A percentile compares a stretch with the other conserved stretches of the same genome.
Conservation (phyloP, 352 stramenopile species). For the Phytophthora parvispora region DNA sequence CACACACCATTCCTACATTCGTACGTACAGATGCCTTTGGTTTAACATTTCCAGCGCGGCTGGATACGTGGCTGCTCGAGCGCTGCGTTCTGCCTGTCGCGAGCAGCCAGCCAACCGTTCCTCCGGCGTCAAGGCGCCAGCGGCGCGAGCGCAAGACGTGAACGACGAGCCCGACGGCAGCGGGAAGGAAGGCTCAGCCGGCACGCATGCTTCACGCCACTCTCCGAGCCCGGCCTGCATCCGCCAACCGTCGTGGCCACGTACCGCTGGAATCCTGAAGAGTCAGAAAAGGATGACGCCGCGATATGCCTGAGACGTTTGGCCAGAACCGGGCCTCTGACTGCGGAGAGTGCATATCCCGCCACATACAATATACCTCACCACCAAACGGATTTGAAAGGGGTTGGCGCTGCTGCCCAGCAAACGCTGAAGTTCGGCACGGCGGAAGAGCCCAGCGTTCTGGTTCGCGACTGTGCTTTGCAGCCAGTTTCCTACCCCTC, state of each 20-base stretch:
- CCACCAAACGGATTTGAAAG: background rate
- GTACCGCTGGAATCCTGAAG: slow-evolving; percentile 39
- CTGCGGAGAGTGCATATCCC: background rate
- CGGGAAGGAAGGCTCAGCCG: slow-evolving; percentile 4
- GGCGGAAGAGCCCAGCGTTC: background rate
- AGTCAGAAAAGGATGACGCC: slow-evolving; percentile 24
- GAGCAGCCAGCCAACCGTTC: slow-evolving; percentile 8
- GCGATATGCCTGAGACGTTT: slow-evolving; percentile 28
- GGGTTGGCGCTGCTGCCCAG: background rate
- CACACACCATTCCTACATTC: too few relatives aligned
- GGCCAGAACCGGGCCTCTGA: slow-evolving; percentile 13
- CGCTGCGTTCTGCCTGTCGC: background rate
- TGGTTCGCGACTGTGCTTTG: slow-evolving; percentile 3
- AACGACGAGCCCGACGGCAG: background rate
- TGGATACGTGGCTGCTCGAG: too few relatives aligned
- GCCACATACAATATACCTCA: background rate
- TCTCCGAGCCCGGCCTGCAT: slow-evolving; percentile 15
- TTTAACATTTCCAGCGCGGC: slow-evolving; percentile 31
- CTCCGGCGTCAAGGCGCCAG: background rate
- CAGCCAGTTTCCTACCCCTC: slow-evolving; percentile 10
- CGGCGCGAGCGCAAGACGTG: slow-evolving; percentile 2
- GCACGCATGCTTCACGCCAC: slow-evolving; percentile 6
- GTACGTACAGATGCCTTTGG: slow-evolving; percentile 6
- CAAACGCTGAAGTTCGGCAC: background rate
- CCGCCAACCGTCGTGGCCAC: slow-evolving; percentile 30